A percentile compares a stretch with the other conserved stretches of the same genome.
These are phyloP conservation scores for Podospora sp. DNA, from an alignment of 495 filamentous ascomycete genomes.

Conservation along the genomic window DNA sequence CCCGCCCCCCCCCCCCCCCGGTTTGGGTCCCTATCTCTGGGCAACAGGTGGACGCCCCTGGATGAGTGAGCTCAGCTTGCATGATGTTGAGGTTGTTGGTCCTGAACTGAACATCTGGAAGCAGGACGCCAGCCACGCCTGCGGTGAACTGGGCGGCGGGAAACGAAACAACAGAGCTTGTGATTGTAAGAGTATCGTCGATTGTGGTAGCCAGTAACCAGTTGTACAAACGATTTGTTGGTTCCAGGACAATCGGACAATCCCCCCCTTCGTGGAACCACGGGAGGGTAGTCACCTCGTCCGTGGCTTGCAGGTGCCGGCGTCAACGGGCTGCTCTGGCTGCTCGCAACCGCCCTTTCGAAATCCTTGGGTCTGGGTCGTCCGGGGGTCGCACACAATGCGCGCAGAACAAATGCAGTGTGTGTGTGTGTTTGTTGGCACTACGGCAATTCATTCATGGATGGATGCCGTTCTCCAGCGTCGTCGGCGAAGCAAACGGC, in stretches of 20 bases:
- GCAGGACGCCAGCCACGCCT: not conserved
- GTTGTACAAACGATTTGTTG: slow-evolving; percentile 1
- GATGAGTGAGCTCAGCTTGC: not conserved
- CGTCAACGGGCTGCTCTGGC: not conserved
- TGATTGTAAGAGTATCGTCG: not conserved
- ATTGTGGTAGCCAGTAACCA: not conserved
- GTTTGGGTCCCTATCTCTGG: not conserved
- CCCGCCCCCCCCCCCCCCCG: too few relatives aligned
- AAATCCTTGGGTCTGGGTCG: slow-evolving; percentile 13
- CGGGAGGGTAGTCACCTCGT: not conserved
- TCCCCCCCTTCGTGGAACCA: not conserved
- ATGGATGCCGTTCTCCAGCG: not conserved
- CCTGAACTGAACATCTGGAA: not conserved
- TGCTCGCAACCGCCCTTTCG: slow-evolving; percentile 9
- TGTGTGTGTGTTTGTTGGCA: not conserved
- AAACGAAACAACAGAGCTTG: not conserved
- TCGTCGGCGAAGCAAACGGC: not conserved
- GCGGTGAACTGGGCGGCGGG: not conserved
- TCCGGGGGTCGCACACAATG: not conserved
- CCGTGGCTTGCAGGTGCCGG: slow-evolving; percentile 1
- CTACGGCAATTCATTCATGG: not conserved
- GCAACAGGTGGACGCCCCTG: not conserved
- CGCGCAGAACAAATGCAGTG: not conserved
- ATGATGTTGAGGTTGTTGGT: not conserved
- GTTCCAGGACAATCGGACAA: slow-evolving; percentile 2